These are phyloP conservation scores for Clarkia xantiana DNA, from an alignment of 345 rosid genomes.

Conservation along the genomic window DNA sequence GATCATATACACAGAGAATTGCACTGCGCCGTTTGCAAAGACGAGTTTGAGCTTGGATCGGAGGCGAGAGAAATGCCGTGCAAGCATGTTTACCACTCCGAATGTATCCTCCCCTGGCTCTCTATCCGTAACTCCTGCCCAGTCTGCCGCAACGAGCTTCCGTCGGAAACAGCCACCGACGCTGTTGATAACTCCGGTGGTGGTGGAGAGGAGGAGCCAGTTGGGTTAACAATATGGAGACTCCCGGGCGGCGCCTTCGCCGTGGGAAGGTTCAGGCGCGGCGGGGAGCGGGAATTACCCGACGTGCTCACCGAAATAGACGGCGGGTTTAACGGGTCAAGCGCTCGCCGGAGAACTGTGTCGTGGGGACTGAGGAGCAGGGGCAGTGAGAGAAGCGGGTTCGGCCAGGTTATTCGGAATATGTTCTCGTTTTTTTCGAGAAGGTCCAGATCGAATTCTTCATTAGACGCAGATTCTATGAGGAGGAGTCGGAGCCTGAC, in stretches of 20 bases:
- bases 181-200: not conserved
- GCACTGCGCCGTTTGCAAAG: constrained; percentile 71
- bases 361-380: constrained; percentile 36
- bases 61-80: constrained; percentile 76
- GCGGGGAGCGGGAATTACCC: constrained; percentile 36
- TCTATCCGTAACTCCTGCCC: constrained; percentile 63
- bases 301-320: constrained; percentile 60
- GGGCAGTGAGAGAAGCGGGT: constrained; percentile 24
- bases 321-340: constrained; percentile 30
- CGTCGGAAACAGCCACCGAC: constrained; percentile 18
- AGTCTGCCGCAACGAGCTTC: constrained; percentile 52
- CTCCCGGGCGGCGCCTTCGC: constrained; percentile 80
- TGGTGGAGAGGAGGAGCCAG: constrained; percentile 14
- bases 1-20: constrained; percentile 24
- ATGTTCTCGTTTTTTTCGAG: constrained; percentile 35
- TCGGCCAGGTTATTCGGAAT: constrained; percentile 46
- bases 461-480: constrained; percentile 15
- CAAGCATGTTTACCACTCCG: constrained; percentile 55
- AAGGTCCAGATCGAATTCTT: constrained; percentile 23
- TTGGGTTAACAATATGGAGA: constrained; percentile 71
- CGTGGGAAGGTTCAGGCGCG: constrained; percentile 54
- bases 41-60: constrained; percentile 38
- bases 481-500: constrained; percentile 15
- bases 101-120: constrained; percentile 67
- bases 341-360: constrained; percentile 27